Percentiles rank a stretch among this genome's conserved stretches.
Evolutionary conservation across 768 basidiomycete genomes (phyloP).

Genomic region (Pholiota molesta): DNA sequence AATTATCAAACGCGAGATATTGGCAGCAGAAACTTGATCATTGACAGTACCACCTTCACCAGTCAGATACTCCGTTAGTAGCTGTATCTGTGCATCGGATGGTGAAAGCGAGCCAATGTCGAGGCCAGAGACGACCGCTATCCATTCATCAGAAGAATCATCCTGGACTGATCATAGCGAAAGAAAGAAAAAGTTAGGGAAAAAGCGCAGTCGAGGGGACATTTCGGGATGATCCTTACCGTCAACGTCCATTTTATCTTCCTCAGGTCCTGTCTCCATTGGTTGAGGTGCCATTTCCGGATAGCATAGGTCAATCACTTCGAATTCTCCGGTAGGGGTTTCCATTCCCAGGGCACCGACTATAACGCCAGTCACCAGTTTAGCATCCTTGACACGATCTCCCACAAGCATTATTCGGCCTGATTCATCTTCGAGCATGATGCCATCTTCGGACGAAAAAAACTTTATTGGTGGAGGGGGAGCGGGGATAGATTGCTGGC

Average conservation of each 20-base stretch:
- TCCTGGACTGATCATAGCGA: conserved; percentile 6
- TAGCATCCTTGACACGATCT: conserved; percentile 56
- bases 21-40: conserved; percentile 66
- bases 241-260: conserved; percentile 71
- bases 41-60: conserved; percentile 78
- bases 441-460: conserved; percentile 72
- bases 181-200: conserved; percentile 4
- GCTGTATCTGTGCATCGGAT: conserved; percentile 74
- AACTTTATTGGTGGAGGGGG: conserved; percentile 79
- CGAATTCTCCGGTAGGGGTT: conserved; percentile 87
- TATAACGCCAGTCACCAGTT: conserved; percentile 90
- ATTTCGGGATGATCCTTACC: conserved; percentile 39
- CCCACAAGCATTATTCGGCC: conserved; percentile 92
- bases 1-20: conserved; percentile 84
- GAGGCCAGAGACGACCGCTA: conserved; percentile 86
- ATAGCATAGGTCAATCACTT: conserved; percentile 88
- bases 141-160: conserved; percentile 64
- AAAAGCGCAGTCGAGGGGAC: conserved; percentile 7
- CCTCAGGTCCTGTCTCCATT: conserved; percentile 28
- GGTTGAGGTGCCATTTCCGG: conserved; percentile 79
- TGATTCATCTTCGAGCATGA: conserved; percentile 96
- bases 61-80: conserved; percentile 88
- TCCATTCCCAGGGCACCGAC: conserved; percentile 90
- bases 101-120: conserved; percentile 68
- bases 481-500: conserved; percentile 85